Evolutionary conservation across 2,329 filamentous ascomycete species (phyloP), one percentile per base, ranked within the genome.

Genomic region (Metarhizium brunneum): DNA sequence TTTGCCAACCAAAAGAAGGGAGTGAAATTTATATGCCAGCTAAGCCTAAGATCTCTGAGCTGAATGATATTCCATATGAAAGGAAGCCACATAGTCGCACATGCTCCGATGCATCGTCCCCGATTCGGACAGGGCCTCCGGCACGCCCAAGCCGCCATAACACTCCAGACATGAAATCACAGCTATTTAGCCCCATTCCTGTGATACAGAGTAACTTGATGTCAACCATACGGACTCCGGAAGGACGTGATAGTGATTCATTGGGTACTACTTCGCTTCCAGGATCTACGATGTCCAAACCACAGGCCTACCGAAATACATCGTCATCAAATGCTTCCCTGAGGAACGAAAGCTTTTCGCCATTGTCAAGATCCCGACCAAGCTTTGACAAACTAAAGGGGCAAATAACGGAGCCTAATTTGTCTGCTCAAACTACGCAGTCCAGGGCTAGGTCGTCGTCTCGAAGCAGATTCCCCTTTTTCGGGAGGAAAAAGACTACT

Each of bases 401-500:
- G 51, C 65, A 62, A 25, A 50, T 25, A 48, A 60, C 45, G 11
- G 64, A 67, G 38, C 53, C 58, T 8, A 29, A 60, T 57, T 58
- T 55, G 20, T 54, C 57, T 14, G 59, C 71, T 60, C 72, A 80
- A 63, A 73, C 73, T 45, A 82, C 75, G 56, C 84, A 77, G 59
- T 81, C 84, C 2, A 81, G 77, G 40, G 59, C 64, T 54, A 73
- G 82, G 4, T 78, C 76, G 10, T 79, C 80, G 13, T 82, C 83
- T 42, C 77, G 74, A 62, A 78, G 81, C 7, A 82, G 87, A 2
- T 94, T 96, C 67, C 86, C 87, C 1, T 78, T 96, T 54, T 95
- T 96, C 63, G 77, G 85, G 8, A 82, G 87, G 60, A 84, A 84
- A 14, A 95, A 90, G 68, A 77, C 81, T 0, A 76, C 81, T 1